A percentile compares a stretch with the other conserved stretches of the same genome.
Evolutionary conservation across 1,284 basidiomycete genomes (phyloP).

Genomic region (Irpex sp.): DNA sequence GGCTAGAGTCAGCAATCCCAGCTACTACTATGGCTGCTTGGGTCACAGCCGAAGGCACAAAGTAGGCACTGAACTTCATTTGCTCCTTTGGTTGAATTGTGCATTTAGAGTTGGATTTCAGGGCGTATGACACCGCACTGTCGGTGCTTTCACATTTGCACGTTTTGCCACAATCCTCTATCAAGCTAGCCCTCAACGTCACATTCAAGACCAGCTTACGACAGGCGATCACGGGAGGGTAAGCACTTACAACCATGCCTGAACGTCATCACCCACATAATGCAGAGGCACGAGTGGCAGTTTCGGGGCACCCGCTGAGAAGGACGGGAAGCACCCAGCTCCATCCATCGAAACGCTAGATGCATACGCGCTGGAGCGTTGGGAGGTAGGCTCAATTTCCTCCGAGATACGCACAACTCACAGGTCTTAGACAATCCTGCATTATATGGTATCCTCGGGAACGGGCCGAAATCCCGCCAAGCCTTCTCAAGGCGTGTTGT

Average conservation of each 20-base stretch:
- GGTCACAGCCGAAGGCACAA: slow-evolving; percentile 73
- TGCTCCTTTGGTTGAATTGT: slow-evolving; percentile 10
- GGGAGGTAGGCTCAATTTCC: slow-evolving; percentile 72
- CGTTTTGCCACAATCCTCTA: slow-evolving; percentile 62
- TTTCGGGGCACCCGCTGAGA: slow-evolving; percentile 83
- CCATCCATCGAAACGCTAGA: slow-evolving; percentile 71
- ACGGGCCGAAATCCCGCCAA: slow-evolving; percentile 63
- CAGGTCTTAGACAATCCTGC: slow-evolving; percentile 78
- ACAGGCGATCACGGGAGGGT: slow-evolving; percentile 93
- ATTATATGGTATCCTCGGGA: slow-evolving; percentile 97
- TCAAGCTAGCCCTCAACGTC: slow-evolving; percentile 67
- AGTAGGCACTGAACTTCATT: slow-evolving; percentile 40
- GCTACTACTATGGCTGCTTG: slow-evolving; percentile 77
- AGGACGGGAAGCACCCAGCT: slow-evolving; percentile 52
- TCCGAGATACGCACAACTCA: slow-evolving; percentile 8
- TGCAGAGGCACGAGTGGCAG: slow-evolving; percentile 83
- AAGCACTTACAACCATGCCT: slow-evolving; percentile 26
- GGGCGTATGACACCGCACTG: slow-evolving; percentile 72
- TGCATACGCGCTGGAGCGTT: slow-evolving; percentile 84
- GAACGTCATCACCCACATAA: slow-evolving; percentile 8
- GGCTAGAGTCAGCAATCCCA: slow-evolving; percentile 80
- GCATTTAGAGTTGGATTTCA: slow-evolving; percentile 29
- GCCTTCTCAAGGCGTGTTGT: slow-evolving; percentile 81
- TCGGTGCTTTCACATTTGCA: slow-evolving; percentile 68
- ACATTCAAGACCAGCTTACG: slow-evolving; percentile 81